Conservation (phyloP, 2,329 filamentous ascomycete species). For the Cladophialophora yegresii region DNA sequence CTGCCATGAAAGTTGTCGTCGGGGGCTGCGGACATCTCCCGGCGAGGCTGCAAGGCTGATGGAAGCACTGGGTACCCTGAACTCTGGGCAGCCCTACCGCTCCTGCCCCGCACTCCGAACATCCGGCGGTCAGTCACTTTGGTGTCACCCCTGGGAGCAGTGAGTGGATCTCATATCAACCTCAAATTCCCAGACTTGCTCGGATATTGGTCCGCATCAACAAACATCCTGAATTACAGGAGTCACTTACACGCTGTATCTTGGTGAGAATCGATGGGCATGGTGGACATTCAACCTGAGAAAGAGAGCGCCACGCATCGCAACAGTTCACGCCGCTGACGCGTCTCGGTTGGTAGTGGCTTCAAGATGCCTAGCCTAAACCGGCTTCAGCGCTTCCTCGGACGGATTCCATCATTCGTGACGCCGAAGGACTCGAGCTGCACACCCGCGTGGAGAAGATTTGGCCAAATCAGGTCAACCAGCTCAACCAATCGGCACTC, state of each 20-base stretch:
- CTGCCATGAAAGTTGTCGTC: background rate
- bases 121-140: slow-evolving; percentile 16
- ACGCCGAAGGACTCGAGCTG: background rate
- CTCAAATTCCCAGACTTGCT: background rate
- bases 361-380: slow-evolving; percentile 4
- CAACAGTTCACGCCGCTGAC: background rate
- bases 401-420: background rate
- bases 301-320: background rate
- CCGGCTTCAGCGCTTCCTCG: slow-evolving; percentile 1
- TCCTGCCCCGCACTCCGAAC: slow-evolving; percentile 23
- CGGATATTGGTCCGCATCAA: slow-evolving; percentile 5
- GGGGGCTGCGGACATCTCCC: background rate
- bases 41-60: slow-evolving; percentile 19
- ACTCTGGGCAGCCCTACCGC: background rate
- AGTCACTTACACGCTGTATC: background rate
- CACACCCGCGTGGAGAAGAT: background rate
- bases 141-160: background rate
- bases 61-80: background rate
- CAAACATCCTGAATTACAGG: slow-evolving; percentile 3
- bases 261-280: background rate
- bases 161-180: background rate
- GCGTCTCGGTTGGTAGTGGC: background rate
- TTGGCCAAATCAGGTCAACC: slow-evolving; percentile 12
- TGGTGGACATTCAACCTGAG: background rate
- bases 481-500: slow-evolving; percentile 12